These are phyloP conservation scores for Aureobasidium mangrovei DNA, from an alignment of 2,329 filamentous ascomycete genomes.

Conservation along the genomic window DNA sequence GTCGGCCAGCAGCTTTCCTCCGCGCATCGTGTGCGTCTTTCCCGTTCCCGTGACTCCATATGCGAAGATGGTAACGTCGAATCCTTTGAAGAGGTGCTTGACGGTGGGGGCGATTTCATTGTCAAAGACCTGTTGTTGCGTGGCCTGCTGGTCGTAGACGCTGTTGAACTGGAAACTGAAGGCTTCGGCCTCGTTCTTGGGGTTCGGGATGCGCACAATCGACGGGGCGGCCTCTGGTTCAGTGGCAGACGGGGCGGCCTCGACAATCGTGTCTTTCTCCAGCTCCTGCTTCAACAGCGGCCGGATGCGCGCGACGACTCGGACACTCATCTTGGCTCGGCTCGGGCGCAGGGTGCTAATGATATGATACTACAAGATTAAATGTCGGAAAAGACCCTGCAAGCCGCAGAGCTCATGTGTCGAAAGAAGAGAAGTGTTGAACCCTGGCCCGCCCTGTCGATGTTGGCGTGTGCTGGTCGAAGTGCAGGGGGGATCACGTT, in stretches of 20 bases:
- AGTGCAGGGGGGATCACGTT: not conserved
- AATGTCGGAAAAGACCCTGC: not conserved
- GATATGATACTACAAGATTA: not conserved
- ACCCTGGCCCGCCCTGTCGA: not conserved
- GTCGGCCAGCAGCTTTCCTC: conserved; percentile 75
- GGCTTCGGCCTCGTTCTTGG: conserved; percentile 82
- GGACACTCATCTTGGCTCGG: conserved; percentile 46
- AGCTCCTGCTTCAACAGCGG: conserved; percentile 79
- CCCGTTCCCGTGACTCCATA: conserved; percentile 91
- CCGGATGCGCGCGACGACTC: conserved; percentile 84
- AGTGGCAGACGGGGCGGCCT: conserved; percentile 42
- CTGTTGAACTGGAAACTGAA: conserved; percentile 93
- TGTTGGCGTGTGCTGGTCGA: not conserved
- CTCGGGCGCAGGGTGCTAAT: conserved; percentile 1
- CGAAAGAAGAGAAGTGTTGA: not conserved
- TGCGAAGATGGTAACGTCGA: conserved; percentile 82
- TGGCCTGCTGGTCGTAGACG: conserved; percentile 72
- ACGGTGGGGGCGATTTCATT: conserved; percentile 83
- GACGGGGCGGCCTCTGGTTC: conserved; percentile 42
- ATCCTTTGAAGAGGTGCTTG: conserved; percentile 83
- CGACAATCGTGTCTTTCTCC: conserved; percentile 80
- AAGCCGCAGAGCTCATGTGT: not conserved
- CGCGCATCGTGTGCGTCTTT: conserved; percentile 94
- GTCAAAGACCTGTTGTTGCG: conserved; percentile 82
- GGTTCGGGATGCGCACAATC: conserved; percentile 81